Evolutionary conservation across 805 yeast species (phyloP).

Genomic region (Yamadazyma scolyti): DNA sequence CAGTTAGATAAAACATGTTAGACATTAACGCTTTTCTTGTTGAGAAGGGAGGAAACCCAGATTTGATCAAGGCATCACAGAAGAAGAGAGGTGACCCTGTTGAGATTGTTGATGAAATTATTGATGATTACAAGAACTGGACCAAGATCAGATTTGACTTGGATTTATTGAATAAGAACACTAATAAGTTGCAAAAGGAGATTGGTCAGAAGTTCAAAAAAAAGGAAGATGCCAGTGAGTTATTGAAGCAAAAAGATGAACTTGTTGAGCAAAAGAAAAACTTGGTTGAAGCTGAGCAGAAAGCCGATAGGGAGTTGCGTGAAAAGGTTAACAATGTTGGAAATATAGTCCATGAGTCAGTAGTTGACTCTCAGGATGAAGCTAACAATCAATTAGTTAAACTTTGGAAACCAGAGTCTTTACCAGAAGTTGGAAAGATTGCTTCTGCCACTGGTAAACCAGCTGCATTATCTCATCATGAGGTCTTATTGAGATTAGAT

Average conservation of each 20-base stretch:
- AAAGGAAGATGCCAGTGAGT: conserved; percentile 89
- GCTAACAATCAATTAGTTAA: conserved; percentile 85
- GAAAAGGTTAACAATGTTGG: conserved; percentile 87
- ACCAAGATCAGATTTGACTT: conserved; percentile 75
- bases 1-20: conserved; percentile 52
- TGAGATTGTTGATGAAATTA: conserved; percentile 93
- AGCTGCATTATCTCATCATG: conserved; percentile 90
- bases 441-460: conserved; percentile 77
- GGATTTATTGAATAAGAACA: conserved; percentile 84
- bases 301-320: conserved; percentile 71
- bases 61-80: conserved; percentile 81
- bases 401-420: conserved; percentile 81
- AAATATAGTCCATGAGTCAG: conserved; percentile 90
- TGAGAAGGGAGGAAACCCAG: conserved; percentile 97
- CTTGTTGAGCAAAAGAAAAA: conserved; percentile 66
- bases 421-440: conserved; percentile 52
- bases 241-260: conserved; percentile 76
- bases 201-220: conserved; percentile 90
- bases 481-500: conserved; percentile 86
- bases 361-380: conserved; percentile 83
- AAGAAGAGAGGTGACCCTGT: conserved; percentile 92
- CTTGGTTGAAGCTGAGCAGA: conserved; percentile 65
- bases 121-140: conserved; percentile 89
- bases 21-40: conserved; percentile 89
- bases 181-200: conserved; percentile 87